Evolutionary conservation across 2,329 filamentous ascomycete genomes (phyloP), one percentile per base, ranked within the genome.

Genomic region (Ophiostoma ulmi): DNA sequence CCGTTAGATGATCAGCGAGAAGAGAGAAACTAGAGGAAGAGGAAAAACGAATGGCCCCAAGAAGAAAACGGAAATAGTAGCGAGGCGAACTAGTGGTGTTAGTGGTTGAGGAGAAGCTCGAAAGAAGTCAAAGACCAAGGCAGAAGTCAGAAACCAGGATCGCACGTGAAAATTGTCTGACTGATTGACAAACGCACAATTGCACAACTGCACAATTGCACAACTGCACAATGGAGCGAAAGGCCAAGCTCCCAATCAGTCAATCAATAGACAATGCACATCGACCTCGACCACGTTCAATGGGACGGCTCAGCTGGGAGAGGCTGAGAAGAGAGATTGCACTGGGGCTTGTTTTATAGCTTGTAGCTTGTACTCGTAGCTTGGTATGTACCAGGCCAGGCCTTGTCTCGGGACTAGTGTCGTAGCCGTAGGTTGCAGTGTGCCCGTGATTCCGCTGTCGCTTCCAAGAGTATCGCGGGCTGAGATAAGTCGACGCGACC

Each of bases 61-160:
- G 14, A 14, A 63, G 58, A 63, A 63, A 63, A 20, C 14, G 26
- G 58, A 63, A 63, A 35, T 63, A 63, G 58, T 63, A 14, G 58
- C 58, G 58, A 63, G 58, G 52, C 22, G 8, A 26, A 31, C 31
- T 31, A 20, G 17, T 20, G 17, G 17, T 48, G 44, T 48, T 48
- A 48, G 31, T 31, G 31, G 31, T 39, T 39, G 10, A 17, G 44
- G 52, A 31, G 26, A 58, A 26, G 22, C 22, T 58, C 44, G 17
- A 48, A 44, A 48, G 44, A 20, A n/a, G 44, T 20, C n/a, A 13
- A 44, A 44, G 41, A 5, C 41, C 41, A 44, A 17, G 41, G 41
- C 41, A 55, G 11, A 26, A 13, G n/a, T 31, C n/a, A 58, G 14
- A 26, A n/a, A 58, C 22, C 48, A 48, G 17, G 20, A 55, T 11